phyloP scores from a whole-genome alignment of 202 grass and related monocot species.

The Schoenoplectus triqueter region DNA sequence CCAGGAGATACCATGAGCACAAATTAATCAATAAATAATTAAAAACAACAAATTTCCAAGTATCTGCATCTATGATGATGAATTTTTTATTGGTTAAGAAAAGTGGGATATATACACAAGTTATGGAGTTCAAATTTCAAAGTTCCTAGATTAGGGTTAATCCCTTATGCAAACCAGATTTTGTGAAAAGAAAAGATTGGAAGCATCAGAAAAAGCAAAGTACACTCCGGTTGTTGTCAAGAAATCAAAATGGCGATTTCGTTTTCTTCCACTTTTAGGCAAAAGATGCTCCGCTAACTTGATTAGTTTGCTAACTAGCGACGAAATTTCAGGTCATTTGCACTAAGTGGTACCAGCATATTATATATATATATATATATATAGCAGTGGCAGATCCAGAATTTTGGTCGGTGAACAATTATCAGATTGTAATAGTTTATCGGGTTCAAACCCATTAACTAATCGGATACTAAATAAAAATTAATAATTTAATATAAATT shows the following conservation, averaged over 20 bases:
- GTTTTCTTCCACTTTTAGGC: conserved; percentile 33
- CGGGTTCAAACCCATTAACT: too few relatives aligned
- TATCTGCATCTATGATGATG: background rate
- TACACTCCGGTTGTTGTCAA: conserved; percentile 28
- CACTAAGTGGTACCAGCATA: background rate
- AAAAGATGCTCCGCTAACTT: conserved; percentile 35
- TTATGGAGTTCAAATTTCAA: background rate
- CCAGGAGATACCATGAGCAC: too few relatives aligned
- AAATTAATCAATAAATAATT: too few relatives aligned
- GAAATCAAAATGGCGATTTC: conserved; percentile 20
- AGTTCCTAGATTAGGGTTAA: conserved; percentile 7
- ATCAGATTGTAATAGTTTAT: too few relatives aligned
- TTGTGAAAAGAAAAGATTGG: conserved; percentile 38
- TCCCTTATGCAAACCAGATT: conserved; percentile 6
- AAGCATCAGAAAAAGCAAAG: conserved; percentile 36
- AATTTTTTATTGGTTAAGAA: background rate
- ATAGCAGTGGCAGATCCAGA: too few relatives aligned
- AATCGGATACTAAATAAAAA: too few relatives aligned
- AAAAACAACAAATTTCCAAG: background rate
- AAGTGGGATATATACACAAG: conserved; percentile 22
- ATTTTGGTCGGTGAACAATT: too few relatives aligned
- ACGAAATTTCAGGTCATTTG: background rate
- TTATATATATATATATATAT: too few relatives aligned
- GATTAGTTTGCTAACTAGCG: conserved; percentile 23
- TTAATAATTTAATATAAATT: too few relatives aligned